Base-by-base conservation (phyloP, 371 early-diverging fungal species). In the Thermomucor indicae-seudaticae region DNA sequence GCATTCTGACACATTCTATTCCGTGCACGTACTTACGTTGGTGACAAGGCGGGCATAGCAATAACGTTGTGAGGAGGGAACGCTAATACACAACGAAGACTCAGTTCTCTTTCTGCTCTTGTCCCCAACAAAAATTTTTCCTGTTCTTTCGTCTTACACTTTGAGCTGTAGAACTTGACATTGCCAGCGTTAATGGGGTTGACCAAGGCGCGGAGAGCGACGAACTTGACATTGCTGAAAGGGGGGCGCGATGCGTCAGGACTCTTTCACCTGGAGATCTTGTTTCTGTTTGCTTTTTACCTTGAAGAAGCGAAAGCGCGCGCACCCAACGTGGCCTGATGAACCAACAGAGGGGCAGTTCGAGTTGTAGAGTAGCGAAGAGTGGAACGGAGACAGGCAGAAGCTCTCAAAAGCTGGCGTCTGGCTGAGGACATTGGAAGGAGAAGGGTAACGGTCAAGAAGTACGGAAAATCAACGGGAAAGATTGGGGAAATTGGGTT, bases 31-130 rank as follows among this genome's bases (percentile, higher is more conserved):
- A 65, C 65, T 75, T 68, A 71, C 75, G 99, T 98, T 19, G 99
- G 99, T 12, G 97, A 96, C 54, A 98, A 85, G 28, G 99, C 97
- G 51, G 99, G 99, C 97, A 98, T 97, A 56, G 78, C 81, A 69
- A 98, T 86, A 53, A 93, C 69, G 60, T 82, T 85, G 79, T 98
- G 96, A 28, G 83, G 60, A 34, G 98, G 98, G 76, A 79, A 90
- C 30, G 78, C 85, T 82, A 70, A 12, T 46, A 52, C 22, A 24
- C 20, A 38, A 54, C 10, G 46, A 14, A n/a, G n/a, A 23, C 23
- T 42, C 17, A 24, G 19, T 35, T 25, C 10, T 19, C 19, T 50
- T 17, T 38, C 51, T 31, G 43, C 35, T 28, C 20, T 19, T 16
- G 31, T 31, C 30, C 41, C 27, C 24, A 34, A 14, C 2, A 30